Base-by-base conservation (phyloP, 345 rosid genomes). In the Populus davidiana region DNA sequence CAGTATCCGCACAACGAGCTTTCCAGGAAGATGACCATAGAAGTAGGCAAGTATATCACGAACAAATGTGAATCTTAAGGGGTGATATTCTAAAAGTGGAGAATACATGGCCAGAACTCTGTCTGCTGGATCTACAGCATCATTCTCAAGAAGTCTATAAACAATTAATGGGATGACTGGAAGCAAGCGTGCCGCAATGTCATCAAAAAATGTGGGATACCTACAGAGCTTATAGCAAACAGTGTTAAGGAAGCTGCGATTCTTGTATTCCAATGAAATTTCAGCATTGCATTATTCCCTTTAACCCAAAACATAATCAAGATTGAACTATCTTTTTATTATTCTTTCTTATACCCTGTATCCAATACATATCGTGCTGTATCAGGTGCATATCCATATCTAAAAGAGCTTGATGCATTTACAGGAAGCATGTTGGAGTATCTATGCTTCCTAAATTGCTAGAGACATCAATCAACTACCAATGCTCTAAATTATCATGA, bases 31-130 rank as follows among this genome's bases (percentile, higher is more conserved):
- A 85, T 92, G 92, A 70, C 97, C 96, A 79, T 93, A 93, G 78
- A 96, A 96, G 83, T 96, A 96, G 49, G 99, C 96, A 35, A 96
- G 98, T 79, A 91, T 92, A 77, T 96, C 99, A 73, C 98, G 96
- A 72, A 96, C 99, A 88, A 96, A 91, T 79, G 97, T 83, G 84
- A 93, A 96, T 85, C 98, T 89, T 72, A 96, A 82, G 78, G 99
- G 96, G 79, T 93, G 92, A 69, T 89, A 92, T 33, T 92, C 93
- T 64, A 96, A 87, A 85, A 96, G 90, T 33, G 59, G 74, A 56
- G 93, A 83, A 83, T 89, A 92, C 47, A 81, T 16, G 1, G 76
- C 86, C 87, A 96, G 77, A 85, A 96, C 81, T 80, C 81, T 85
- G 35, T 96, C 98, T 78, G 97, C 97, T 61, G 84, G 59, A 70